Evolutionary conservation across 2,329 filamentous ascomycete genomes (phyloP), one percentile per base, ranked within the genome.

Genomic region (Fusarium nematophilum): DNA sequence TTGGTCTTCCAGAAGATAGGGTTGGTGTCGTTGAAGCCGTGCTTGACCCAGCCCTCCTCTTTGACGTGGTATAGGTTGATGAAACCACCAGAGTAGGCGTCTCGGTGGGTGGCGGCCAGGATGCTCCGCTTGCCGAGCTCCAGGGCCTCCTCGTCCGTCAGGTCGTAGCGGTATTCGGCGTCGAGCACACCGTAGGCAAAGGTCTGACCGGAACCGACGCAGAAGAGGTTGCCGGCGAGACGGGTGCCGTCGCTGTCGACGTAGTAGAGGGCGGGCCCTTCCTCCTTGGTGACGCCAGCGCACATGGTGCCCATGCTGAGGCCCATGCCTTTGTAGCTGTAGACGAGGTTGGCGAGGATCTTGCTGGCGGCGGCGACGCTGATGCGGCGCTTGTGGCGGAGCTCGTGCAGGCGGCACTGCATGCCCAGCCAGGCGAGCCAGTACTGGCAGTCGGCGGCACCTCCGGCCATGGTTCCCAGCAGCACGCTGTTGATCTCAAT

Each of bases 1-100:
- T 99, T 99, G 43, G 93, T 97, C 84, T 96, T 90, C 95, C 95
- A 99, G 89, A 99, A 99, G 75, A 98, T 96, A 37, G 94, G 94
- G 83, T 98, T 97, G 69, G 94, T 98, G 78, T 99, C 95, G 73
- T 83, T 93, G 85, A 99, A 99, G 61, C 95, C 95, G 75, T 98
- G 94, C 86, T 96, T 97, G 72, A 96, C 93, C 95, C 95, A 99
- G 70, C 95, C 95, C 64, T 93, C 90, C 83, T 99, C 94, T 88
- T 97, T 97, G 75, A 99, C 93, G 74, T 99, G 95, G 80, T 99
- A 99, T 74, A 98, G 76, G 82, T 99, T 99, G 85, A 99, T 97
- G 81, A 87, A 98, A 67, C 95, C 95, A 83, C 95, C 95, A 18
- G 95, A 98, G 85, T 91, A 99, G n/a, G 95, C 95, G 76, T 99